These are phyloP conservation scores for Neospermospora avenae DNA, from an alignment of 2,329 filamentous ascomycete species.

Conservation along the genomic window DNA sequence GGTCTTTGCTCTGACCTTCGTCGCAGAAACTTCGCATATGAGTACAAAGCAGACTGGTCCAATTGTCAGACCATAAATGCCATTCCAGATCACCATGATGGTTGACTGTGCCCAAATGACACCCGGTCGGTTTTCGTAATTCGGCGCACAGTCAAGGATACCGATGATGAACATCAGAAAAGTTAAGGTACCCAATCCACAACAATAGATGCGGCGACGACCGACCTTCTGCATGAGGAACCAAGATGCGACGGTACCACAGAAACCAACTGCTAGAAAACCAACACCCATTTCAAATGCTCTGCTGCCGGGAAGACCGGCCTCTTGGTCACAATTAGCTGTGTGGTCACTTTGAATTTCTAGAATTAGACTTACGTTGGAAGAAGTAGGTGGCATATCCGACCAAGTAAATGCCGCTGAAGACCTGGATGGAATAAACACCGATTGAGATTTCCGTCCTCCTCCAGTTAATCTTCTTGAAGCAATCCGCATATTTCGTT, in stretches of 20 bases:
- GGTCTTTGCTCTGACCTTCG: slow-evolving; percentile 39
- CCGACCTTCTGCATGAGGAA: slow-evolving; percentile 44
- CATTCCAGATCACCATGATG: slow-evolving; percentile 39
- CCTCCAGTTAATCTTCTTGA: slow-evolving; percentile 23
- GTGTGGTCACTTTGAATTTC: too few species aligned
- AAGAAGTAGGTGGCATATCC: slow-evolving; percentile 48
- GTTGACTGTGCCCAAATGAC: slow-evolving; percentile 37
- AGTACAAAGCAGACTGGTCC: slow-evolving; percentile 41
- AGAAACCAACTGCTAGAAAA: slow-evolving; percentile 43
- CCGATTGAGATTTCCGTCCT: slow-evolving; percentile 26
- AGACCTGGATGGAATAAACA: slow-evolving; percentile 19
- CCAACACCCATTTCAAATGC: slow-evolving; percentile 53
- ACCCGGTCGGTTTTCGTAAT: slow-evolving; percentile 7
- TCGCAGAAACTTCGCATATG: slow-evolving; percentile 39
- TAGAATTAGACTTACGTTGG: slow-evolving; percentile 28
- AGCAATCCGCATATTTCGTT: slow-evolving; percentile 33
- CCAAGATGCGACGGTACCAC: slow-evolving; percentile 49
- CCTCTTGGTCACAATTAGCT: too few species aligned
- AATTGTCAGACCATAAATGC: slow-evolving; percentile 40
- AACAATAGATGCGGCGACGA: slow-evolving; percentile 45
- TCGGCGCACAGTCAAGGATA: slow-evolving; percentile 34
- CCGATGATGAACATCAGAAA: slow-evolving; percentile 41
- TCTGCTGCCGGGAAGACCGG: slow-evolving; percentile 44
- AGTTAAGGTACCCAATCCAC: slow-evolving; percentile 43
- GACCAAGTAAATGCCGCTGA: slow-evolving; percentile 34